These are phyloP conservation scores for Periconia sp. DNA, from an alignment of 2,329 filamentous ascomycete species.

Conservation along the genomic window DNA sequence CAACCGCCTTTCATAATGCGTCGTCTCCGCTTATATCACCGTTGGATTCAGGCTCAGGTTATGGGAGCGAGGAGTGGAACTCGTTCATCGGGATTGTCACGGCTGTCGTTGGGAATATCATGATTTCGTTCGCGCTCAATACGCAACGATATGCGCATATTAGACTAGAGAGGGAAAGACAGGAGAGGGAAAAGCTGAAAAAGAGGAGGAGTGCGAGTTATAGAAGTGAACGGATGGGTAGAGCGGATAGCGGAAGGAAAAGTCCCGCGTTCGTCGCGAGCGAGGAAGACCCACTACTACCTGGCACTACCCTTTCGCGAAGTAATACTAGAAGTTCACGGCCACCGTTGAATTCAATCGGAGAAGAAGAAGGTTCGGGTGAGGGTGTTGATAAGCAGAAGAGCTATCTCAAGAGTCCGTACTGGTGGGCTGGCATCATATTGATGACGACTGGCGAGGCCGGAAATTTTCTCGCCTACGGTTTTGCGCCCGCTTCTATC, in stretches of 20 bases:
- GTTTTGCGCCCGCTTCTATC: constrained; percentile 96
- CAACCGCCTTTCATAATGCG: constrained; percentile 7
- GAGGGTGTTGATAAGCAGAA: constrained; percentile 58
- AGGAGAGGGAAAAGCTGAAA: constrained; percentile 51
- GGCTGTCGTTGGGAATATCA: constrained; percentile 87
- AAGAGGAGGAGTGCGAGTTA: constrained; percentile 45
- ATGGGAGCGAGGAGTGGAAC: constrained; percentile 68
- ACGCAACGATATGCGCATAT: constrained; percentile 96
- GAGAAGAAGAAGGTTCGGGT: constrained; percentile 41
- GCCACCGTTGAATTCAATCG: constrained; percentile 17
- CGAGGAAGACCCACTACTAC: constrained; percentile 44
- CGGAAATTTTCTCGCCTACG: constrained; percentile 96
- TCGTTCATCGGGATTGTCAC: constrained; percentile 94
- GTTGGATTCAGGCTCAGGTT: constrained; percentile 15
- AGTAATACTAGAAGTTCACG: constrained; percentile 14
- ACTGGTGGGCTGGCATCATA: constrained; percentile 95
- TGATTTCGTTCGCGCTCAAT: constrained; percentile 95
- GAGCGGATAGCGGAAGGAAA: constrained; percentile 38
- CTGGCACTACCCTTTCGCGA: constrained; percentile 1
- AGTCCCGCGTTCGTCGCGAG: constrained; percentile 14
- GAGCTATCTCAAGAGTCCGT: constrained; percentile 86
- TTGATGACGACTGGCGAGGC: constrained; percentile 92
- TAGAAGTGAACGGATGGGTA: constrained; percentile 49
- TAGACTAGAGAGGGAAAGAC: constrained; percentile 74
- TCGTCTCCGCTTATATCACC: constrained; percentile 17